These are phyloP conservation scores for Exophiala calicioides DNA, from an alignment of 2,329 filamentous ascomycete genomes.

Conservation along the genomic window DNA sequence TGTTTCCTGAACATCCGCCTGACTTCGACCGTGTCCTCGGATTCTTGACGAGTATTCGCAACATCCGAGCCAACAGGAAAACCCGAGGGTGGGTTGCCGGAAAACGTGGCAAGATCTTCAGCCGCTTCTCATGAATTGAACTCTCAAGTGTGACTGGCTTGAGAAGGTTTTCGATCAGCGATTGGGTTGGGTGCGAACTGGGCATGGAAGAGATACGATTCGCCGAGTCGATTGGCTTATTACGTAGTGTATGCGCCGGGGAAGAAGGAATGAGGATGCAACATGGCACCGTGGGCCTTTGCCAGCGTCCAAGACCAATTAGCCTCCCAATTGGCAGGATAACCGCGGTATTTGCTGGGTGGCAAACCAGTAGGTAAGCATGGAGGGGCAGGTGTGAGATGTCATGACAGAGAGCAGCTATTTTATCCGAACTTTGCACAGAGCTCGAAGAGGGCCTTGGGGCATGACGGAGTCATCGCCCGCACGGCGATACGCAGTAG, in stretches of 20 bases:
- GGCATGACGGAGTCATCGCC: too few species aligned
- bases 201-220: slow-evolving; percentile 8
- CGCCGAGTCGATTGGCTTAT: slow-evolving; percentile 3
- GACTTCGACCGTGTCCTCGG: neutral
- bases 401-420: neutral
- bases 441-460: neutral
- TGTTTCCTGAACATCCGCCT: neutral
- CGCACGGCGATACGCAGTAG: too few species aligned
- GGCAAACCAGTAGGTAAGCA: slow-evolving; percentile 3
- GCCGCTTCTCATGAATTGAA: slow-evolving; percentile 7
- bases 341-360: slow-evolving; percentile 9
- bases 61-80: neutral
- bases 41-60: neutral
- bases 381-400: neutral
- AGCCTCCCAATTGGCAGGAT: slow-evolving; percentile 7
- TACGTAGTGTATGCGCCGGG: slow-evolving; percentile 9
- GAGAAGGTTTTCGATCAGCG: slow-evolving; percentile 10
- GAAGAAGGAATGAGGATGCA: slow-evolving; percentile 7
- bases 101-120: slow-evolving; percentile 18
- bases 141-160: slow-evolving; percentile 7
- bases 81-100: neutral
- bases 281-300: slow-evolving; percentile 7
- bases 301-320: neutral
- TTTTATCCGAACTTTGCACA: neutral
- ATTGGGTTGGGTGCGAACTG: slow-evolving; percentile 2